These are phyloP conservation scores for Magnolia sinica DNA, from an alignment of 164 flowering plant species.

Conservation along the genomic window DNA sequence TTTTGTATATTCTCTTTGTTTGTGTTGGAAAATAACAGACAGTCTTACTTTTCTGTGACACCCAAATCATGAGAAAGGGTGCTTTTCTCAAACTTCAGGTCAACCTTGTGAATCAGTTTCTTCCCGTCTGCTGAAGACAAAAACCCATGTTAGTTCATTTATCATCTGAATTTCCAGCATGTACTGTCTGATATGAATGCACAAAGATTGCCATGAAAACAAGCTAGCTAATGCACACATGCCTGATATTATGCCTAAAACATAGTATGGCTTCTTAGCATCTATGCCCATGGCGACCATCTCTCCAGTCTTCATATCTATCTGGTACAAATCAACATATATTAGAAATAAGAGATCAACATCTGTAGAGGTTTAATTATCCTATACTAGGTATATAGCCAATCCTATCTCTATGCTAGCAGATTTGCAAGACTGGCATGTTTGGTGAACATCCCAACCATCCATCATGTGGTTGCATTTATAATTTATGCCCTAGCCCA, in stretches of 20 bases:
- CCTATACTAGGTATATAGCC: no score
- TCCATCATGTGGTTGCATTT: no score
- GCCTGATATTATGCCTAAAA: constrained; percentile 15
- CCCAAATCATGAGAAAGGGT: constrained; percentile 15
- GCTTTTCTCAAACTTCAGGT: constrained; percentile 10
- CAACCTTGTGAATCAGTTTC: constrained; percentile 12
- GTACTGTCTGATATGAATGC: neutral
- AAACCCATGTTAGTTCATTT: neutral
- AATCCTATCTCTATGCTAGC: no score
- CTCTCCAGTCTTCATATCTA: constrained; percentile 11
- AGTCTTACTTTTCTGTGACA: constrained; percentile 14
- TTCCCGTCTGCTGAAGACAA: constrained; percentile 14
- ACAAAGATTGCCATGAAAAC: neutral
- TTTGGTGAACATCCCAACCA: no score
- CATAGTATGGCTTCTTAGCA: constrained; percentile 11
- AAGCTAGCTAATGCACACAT: neutral
- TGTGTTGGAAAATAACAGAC: neutral
- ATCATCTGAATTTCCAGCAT: neutral
- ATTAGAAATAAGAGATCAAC: neutral
- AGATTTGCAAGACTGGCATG: no score
- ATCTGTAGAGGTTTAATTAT: neutral
- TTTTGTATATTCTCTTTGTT: neutral
- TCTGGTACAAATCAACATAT: neutral
- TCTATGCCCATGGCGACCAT: constrained; percentile 14
- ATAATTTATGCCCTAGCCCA: no score